Percentiles rank a stretch among this genome's conserved stretches.
phyloP scores from a whole-genome alignment of 1,284 basidiomycete species.

The Marasmius fiardii region DNA sequence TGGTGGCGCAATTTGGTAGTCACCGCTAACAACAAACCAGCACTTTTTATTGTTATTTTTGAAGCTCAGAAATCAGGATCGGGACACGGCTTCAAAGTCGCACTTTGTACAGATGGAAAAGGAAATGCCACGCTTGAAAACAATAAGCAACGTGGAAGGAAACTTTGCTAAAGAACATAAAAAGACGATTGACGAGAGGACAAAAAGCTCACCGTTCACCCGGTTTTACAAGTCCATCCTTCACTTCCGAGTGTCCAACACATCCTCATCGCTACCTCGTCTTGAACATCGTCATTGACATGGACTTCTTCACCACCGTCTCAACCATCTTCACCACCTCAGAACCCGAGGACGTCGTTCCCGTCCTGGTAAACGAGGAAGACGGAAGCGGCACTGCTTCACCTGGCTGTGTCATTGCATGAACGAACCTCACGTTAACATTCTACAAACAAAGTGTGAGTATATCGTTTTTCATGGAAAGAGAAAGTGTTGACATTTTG shows the following conservation, averaged over 20 bases:
- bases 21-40: not conserved
- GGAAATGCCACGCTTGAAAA: not conserved
- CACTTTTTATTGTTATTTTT: not conserved
- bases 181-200: not conserved
- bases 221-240: not conserved
- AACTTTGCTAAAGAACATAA: not conserved
- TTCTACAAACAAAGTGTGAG: not conserved
- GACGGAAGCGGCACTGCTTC: not conserved
- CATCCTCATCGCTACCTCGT: no score
- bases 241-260: not conserved
- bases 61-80: not conserved
- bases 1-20: not conserved
- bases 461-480: not conserved
- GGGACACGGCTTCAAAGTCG: not conserved
- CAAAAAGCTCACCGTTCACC: not conserved
- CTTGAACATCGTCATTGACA: not conserved
- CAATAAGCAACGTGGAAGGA: constrained; percentile 1
- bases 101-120: no score
- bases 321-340: not conserved
- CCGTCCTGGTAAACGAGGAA: not conserved
- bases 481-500: not conserved
- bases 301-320: constrained; percentile 4
- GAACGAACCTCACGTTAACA: not conserved
- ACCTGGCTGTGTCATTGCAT: not conserved
- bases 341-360: not conserved